phyloP scores from a whole-genome alignment of 2,329 filamentous ascomycete species.

The Dothistroma pini region DNA sequence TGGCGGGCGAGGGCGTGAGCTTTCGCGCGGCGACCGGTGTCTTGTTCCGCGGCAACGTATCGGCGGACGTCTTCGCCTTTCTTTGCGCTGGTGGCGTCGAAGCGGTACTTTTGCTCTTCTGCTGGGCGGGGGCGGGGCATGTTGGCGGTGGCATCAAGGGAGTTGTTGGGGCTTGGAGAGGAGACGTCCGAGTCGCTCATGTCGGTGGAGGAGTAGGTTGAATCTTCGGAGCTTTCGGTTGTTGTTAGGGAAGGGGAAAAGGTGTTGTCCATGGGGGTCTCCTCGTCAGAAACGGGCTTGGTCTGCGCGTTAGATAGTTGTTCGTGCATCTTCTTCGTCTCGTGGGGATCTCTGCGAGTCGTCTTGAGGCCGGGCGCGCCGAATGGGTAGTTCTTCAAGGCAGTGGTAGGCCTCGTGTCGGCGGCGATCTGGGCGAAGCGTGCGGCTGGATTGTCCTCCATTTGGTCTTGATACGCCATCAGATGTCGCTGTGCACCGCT shows the following conservation, averaged over 20 bases:
- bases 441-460: background rate
- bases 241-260: background rate
- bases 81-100: background rate
- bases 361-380: background rate
- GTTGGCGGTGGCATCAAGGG: background rate
- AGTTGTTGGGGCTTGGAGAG: background rate
- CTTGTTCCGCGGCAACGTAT: background rate
- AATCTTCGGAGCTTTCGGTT: background rate
- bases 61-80: background rate
- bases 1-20: background rate
- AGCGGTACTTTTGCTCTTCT: background rate
- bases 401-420: background rate
- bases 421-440: background rate
- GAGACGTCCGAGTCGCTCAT: background rate
- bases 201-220: constrained; percentile 4
- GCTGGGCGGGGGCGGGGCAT: background rate
- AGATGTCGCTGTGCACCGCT: constrained; percentile 2
- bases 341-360: background rate
- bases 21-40: background rate
- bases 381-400: background rate
- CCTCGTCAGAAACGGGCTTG: background rate
- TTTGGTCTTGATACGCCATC: constrained; percentile 2
- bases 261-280: background rate
- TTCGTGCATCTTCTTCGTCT: background rate
- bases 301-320: background rate